Base-by-base conservation (phyloP, 1,139 yeast genomes). In the Yamadazyma pseudoaaseri region DNA sequence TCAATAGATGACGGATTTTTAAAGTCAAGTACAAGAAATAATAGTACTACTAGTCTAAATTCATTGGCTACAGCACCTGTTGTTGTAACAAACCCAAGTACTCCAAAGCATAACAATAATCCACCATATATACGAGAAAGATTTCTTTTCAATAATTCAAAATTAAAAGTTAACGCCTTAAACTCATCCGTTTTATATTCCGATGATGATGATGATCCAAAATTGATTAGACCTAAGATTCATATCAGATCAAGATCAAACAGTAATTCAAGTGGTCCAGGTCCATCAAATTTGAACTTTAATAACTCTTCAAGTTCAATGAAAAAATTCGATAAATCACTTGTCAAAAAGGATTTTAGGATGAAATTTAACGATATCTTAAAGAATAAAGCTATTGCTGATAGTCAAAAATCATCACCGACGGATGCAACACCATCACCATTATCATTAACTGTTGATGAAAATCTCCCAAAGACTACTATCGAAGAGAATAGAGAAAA, bases 201-300 rank as follows among this genome's bases (percentile, higher is more conserved):
- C 8, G 70, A 65, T 42, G 70, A 63, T 28, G 71, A 64, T 35
- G 62, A 63, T 7, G 69, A 63, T 23, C 21, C 42, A 4, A 42
- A 44, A n/a, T 30, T 54, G 1, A 31, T 48, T 10, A 39, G 49
- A 33, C 44, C 51, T 15, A 50, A 49, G 16, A 23, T 51, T 5
- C 47, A 44, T 29, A 48, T 53, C 7, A 29, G 51, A n/a, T 48
- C 47, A 27, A 42, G 47, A 15, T 30, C 38, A 14, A 35, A 32
- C 13, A 25, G 28, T n/a, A 23, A 18, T 25, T 16, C 27, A 4
- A n/a, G 25, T 7, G 27, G 27, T 13, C 27, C 23, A 4, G 27
- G 22, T 16, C 27, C 23, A n/a, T 23, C 32, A 3, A 16, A 8
- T 29, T 16, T 22, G 15, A 18, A 18, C 9, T 18, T 18, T 7